Percentiles rank a stretch among this genome's conserved stretches.
These are phyloP conservation scores for Hymenoscyphus fraxineus DNA, from an alignment of 2,329 filamentous ascomycete genomes.

Conservation along the genomic window DNA sequence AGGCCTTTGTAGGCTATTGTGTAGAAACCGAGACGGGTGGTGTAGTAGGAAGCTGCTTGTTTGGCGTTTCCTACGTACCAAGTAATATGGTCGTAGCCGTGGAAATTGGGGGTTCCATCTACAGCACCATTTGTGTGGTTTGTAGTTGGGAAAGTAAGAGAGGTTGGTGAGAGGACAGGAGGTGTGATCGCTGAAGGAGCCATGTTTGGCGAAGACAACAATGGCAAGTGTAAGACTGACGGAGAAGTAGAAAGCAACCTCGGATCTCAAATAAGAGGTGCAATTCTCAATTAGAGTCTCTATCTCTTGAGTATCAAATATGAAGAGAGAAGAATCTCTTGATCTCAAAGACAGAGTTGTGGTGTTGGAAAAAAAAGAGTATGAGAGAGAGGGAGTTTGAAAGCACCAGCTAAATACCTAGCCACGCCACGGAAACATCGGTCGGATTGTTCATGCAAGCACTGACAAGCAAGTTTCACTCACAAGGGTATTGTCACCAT, in stretches of 20 bases:
- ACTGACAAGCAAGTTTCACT: neutral
- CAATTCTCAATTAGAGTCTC: neutral
- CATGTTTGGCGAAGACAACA: constrained; percentile 18
- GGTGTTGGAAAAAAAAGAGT: too few relatives aligned
- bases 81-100: constrained; percentile 86
- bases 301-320: neutral
- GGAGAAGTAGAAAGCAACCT: neutral
- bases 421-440: neutral
- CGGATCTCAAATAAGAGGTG: neutral
- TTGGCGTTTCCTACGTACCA: constrained; percentile 98
- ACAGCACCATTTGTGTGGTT: constrained; percentile 53
- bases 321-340: neutral
- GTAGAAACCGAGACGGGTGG: constrained; percentile 80
- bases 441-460: neutral
- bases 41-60: constrained; percentile 87
- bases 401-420: neutral
- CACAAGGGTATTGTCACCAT: neutral
- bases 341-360: neutral
- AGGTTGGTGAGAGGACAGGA: constrained; percentile 24
- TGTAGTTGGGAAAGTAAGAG: constrained; percentile 37
- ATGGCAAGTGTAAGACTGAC: neutral
- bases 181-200: constrained; percentile 28
- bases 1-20: constrained; percentile 80
- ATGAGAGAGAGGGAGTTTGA: neutral
- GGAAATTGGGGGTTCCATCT: constrained; percentile 56